Conservation (phyloP, 345 rosid species). For the Barbarea vulgaris region DNA sequence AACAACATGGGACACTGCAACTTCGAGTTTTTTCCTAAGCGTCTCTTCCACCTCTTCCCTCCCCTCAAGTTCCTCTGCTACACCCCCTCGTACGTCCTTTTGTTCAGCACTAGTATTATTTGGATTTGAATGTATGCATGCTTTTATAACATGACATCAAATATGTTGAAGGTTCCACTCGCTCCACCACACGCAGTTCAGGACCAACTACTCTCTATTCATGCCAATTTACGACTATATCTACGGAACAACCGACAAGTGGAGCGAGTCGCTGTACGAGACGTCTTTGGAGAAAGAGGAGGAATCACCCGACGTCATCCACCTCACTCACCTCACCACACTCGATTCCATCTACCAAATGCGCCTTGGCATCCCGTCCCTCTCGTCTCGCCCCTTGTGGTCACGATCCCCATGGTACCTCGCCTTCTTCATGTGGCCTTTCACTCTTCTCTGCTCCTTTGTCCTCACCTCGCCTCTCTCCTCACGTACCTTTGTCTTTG, state of each 20-base stretch:
- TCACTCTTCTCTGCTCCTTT: constrained; percentile 46
- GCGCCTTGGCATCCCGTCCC: constrained; percentile 55
- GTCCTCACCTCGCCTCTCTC: constrained; percentile 43
- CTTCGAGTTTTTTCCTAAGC: constrained; percentile 43
- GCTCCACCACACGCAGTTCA: constrained; percentile 63
- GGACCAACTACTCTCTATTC: constrained; percentile 63
- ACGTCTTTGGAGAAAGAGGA: constrained; percentile 42
- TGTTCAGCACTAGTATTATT: neutral
- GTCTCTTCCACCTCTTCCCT: constrained; percentile 40
- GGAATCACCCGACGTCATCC: constrained; percentile 61
- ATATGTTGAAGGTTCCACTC: constrained; percentile 54
- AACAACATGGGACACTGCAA: constrained; percentile 48
- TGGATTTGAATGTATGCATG: neutral
- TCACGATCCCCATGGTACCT: constrained; percentile 47
- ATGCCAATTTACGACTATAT: constrained; percentile 67
- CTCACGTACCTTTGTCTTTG: constrained; percentile 52
- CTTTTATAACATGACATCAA: neutral
- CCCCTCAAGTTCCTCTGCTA: constrained; percentile 40
- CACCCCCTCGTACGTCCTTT: constrained; percentile 42
- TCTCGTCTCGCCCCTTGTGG: constrained; percentile 56
- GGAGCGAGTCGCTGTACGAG: constrained; percentile 41
- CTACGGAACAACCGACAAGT: constrained; percentile 51
- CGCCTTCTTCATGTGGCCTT: constrained; percentile 54
- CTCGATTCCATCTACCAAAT: constrained; percentile 60
- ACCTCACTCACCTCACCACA: constrained; percentile 61